A percentile compares a stretch with the other conserved stretches of the same genome.
Evolutionary conservation across 106 monocot species (phyloP).

Genomic region (Apostasia shenzhenica): DNA sequence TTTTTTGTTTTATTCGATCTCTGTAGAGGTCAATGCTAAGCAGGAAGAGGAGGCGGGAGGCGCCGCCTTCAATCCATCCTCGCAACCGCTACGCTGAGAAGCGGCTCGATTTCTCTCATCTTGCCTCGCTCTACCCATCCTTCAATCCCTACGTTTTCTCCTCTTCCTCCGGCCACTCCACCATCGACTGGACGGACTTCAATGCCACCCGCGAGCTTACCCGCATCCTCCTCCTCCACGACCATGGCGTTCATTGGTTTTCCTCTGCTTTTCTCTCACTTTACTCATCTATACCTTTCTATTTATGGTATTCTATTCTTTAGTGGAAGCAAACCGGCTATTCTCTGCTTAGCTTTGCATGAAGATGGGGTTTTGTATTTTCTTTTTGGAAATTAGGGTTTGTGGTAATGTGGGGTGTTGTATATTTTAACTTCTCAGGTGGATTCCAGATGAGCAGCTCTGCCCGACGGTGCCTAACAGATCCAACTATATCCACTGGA

Average conservation of each 20-base stretch:
- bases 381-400: neutral
- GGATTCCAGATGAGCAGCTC: slow-evolving; percentile 92
- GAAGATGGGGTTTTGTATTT: neutral
- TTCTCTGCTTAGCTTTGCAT: neutral
- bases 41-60: slow-evolving; percentile 55
- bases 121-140: slow-evolving; percentile 93
- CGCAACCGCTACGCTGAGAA: slow-evolving; percentile 68
- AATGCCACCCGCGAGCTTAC: slow-evolving; percentile 94
- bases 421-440: slow-evolving; percentile 37
- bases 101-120: slow-evolving; percentile 69
- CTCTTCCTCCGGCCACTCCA: slow-evolving; percentile 30
- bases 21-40: slow-evolving; percentile 28
- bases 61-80: slow-evolving; percentile 56
- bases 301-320: neutral
- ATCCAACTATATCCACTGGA: slow-evolving; percentile 94
- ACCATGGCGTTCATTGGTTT: slow-evolving; percentile 82
- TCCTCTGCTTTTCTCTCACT: neutral
- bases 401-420: neutral
- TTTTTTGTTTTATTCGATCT: too few species aligned
- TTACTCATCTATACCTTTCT: neutral
- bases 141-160: slow-evolving; percentile 67
- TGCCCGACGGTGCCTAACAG: slow-evolving; percentile 91
- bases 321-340: neutral
- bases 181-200: slow-evolving; percentile 89
- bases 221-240: slow-evolving; percentile 85